A percentile compares a stretch with the other conserved stretches of the same genome.
These are phyloP conservation scores for Vigna reflexopilosa DNA, from an alignment of 306 rosid species.

Conservation along the genomic window DNA sequence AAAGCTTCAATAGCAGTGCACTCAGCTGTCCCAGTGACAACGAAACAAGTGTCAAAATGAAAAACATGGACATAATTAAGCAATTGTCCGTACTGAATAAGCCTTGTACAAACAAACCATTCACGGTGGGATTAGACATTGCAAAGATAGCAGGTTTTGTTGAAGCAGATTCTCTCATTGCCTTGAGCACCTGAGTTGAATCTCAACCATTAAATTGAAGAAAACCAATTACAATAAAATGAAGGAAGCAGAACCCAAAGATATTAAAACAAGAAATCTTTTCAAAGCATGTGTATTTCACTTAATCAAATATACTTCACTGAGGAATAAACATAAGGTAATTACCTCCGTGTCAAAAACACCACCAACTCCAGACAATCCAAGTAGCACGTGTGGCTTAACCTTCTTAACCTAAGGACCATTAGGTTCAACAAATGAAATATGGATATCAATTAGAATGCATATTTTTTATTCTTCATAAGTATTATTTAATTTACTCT, in stretches of 20 bases:
- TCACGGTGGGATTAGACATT: slow-evolving; percentile 92
- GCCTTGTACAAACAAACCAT: slow-evolving; percentile 67
- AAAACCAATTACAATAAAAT: slow-evolving; percentile 37
- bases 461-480: slow-evolving; percentile 16
- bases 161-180: slow-evolving; percentile 86
- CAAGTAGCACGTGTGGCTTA: slow-evolving; percentile 89
- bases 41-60: slow-evolving; percentile 27
- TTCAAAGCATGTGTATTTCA: slow-evolving; percentile 34
- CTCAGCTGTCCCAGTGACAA: slow-evolving; percentile 67
- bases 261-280: slow-evolving; percentile 34
- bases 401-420: slow-evolving; percentile 75
- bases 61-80: slow-evolving; percentile 31
- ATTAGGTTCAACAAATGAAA: slow-evolving; percentile 33
- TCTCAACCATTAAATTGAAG: slow-evolving; percentile 45
- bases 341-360: slow-evolving; percentile 79
- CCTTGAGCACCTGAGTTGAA: slow-evolving; percentile 74
- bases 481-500: slow-evolving; percentile 11
- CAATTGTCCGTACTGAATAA: slow-evolving; percentile 44
- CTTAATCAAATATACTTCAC: slow-evolving; percentile 5
- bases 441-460: slow-evolving; percentile 13
- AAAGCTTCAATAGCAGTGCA: slow-evolving; percentile 92
- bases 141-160: slow-evolving; percentile 87
- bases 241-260: slow-evolving; percentile 33
- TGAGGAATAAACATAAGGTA: slow-evolving; percentile 30
- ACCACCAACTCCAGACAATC: slow-evolving; percentile 95